A percentile compares a stretch with the other conserved stretches of the same genome.
phyloP scores from a whole-genome alignment of 1,284 basidiomycete species.

The Ceratobasidium sp. region DNA sequence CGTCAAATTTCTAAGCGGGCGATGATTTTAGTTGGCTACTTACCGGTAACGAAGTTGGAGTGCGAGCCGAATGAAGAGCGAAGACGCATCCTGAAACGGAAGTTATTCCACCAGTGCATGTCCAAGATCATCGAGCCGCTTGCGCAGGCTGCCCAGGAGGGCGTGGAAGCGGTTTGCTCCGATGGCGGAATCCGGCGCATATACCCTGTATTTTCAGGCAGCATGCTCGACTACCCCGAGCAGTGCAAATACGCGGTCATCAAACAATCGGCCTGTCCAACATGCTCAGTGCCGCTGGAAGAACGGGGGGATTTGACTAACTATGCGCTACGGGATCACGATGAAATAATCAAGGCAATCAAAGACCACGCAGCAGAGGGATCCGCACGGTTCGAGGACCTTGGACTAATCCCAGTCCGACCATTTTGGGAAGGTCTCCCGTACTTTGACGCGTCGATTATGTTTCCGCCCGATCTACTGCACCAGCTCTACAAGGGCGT shows the following conservation, averaged over 20 bases:
- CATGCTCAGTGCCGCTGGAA: constrained; percentile 13
- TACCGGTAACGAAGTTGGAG: constrained; percentile 20
- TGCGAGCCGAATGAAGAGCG: not conserved
- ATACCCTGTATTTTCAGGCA: constrained; percentile 29
- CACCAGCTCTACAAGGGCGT: constrained; percentile 50
- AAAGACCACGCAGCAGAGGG: not conserved
- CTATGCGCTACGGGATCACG: not conserved
- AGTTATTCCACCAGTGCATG: constrained; percentile 23
- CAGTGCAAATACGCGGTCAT: constrained; percentile 37
- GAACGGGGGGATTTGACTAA: not conserved
- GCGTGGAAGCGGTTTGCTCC: constrained; percentile 14
- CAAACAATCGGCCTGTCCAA: constrained; percentile 21
- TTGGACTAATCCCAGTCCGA: not conserved
- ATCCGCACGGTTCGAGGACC: not conserved
- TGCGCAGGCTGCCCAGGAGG: not conserved
- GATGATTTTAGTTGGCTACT: constrained; percentile 36
- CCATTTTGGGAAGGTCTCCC: constrained; percentile 47
- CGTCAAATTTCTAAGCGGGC: constrained; percentile 19
- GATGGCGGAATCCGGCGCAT: constrained; percentile 35
- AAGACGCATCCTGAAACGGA: not conserved
- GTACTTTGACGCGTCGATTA: constrained; percentile 43
- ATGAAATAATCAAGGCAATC: not conserved
- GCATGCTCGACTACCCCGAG: constrained; percentile 40
- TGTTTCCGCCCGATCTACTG: constrained; percentile 46
- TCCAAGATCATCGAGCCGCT: constrained; percentile 32